A percentile compares a stretch with the other conserved stretches of the same genome.
phyloP scores from a whole-genome alignment of 2,329 filamentous ascomycete species.

The Achaetomium macrosporum region DNA sequence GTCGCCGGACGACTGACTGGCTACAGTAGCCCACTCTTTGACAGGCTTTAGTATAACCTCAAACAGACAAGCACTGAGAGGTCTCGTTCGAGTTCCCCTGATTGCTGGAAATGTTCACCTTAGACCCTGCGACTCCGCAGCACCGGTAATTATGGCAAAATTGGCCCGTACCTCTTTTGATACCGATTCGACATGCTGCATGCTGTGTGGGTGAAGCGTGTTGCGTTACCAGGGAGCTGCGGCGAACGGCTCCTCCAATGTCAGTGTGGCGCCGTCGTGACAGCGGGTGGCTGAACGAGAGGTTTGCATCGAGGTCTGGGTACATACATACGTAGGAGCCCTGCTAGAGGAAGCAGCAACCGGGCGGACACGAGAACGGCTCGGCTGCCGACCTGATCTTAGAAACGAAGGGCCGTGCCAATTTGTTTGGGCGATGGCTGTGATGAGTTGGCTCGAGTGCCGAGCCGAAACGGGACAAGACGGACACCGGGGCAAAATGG shows the following conservation, averaged over 20 bases:
- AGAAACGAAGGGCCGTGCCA: not conserved
- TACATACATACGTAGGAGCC: not conserved
- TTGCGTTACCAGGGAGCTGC: conserved; percentile 15
- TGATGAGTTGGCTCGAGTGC: not conserved
- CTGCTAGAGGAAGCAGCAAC: not conserved
- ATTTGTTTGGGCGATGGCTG: not conserved
- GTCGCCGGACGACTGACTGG: not conserved
- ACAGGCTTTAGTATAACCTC: not conserved
- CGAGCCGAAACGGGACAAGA: not conserved
- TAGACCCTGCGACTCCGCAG: not conserved
- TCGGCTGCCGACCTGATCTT: conserved; percentile 17
- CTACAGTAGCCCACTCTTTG: no score
- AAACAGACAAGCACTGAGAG: not conserved
- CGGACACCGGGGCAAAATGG: not conserved
- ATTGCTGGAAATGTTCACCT: not conserved
- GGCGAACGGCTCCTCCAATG: conserved; percentile 21
- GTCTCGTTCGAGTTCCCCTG: no score
- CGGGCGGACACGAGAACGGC: conserved; percentile 18
- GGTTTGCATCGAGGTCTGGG: conserved; percentile 4
- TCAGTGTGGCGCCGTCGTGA: not conserved
- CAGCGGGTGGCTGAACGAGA: conserved; percentile 4
- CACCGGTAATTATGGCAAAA: not conserved
- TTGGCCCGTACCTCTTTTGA: conserved; percentile 13
- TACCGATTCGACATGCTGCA: conserved; percentile 12
- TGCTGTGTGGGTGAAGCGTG: conserved; percentile 5